phyloP scores from a whole-genome alignment of 148 eudicot genomes.

The Amaranthus palmeri region DNA sequence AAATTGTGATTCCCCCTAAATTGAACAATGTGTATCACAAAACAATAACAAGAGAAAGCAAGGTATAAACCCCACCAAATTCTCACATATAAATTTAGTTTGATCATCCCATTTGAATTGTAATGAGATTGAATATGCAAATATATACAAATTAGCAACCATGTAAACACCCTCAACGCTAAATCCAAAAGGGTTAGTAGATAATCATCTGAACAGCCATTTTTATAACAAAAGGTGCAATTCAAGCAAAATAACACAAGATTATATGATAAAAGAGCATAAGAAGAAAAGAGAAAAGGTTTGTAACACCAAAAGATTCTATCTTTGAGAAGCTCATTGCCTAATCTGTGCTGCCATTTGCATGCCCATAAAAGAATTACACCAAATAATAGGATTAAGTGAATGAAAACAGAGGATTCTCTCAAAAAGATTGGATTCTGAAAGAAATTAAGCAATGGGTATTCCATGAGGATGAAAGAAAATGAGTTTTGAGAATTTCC shows the following conservation, averaged over 20 bases:
- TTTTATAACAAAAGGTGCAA: constrained; percentile 51
- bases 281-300: constrained; percentile 34
- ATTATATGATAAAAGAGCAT: constrained; percentile 34
- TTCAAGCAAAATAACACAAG: constrained; percentile 33
- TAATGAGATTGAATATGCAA: constrained; percentile 27
- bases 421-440: constrained; percentile 28
- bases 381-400: constrained; percentile 36
- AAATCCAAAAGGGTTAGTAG: constrained; percentile 41
- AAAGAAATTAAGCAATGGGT: constrained; percentile 22
- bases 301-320: constrained; percentile 28
- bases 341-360: constrained; percentile 12
- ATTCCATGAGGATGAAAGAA: not conserved
- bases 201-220: constrained; percentile 51
- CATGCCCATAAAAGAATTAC: constrained; percentile 34
- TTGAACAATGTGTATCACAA: constrained; percentile 38
- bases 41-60: constrained; percentile 44
- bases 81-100: constrained; percentile 49
- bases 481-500: not conserved
- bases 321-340: constrained; percentile 25
- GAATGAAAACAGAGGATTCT: constrained; percentile 33
- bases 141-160: constrained; percentile 39
- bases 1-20: constrained; percentile 18
- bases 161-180: constrained; percentile 30
- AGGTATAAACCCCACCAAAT: constrained; percentile 70
- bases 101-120: constrained; percentile 18